A percentile compares a stretch with the other conserved stretches of the same genome.
Evolutionary conservation across 192 early-diverging fungal species (phyloP).

Genomic region (Geranomyces variabilis): DNA sequence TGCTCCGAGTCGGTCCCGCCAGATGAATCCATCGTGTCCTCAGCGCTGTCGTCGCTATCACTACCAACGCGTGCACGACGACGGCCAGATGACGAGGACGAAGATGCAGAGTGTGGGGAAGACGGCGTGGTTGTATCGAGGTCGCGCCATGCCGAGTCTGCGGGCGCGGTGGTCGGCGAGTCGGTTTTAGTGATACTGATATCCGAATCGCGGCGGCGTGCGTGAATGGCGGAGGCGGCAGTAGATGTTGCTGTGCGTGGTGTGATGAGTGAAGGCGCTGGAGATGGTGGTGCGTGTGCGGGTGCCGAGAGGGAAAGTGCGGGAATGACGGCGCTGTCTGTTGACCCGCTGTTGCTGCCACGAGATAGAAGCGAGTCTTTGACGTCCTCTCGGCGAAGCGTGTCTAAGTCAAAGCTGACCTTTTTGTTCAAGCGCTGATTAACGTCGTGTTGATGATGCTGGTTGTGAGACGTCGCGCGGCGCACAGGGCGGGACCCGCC

Average conservation of each 20-base stretch:
- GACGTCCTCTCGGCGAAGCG: constrained; percentile 20
- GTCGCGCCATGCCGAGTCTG: background rate
- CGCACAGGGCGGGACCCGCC: too few species aligned
- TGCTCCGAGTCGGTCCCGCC: background rate
- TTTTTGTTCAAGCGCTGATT: constrained; percentile 24
- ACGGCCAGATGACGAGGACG: background rate
- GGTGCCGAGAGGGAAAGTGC: background rate
- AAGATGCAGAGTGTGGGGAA: too few species aligned
- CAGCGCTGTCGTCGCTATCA: too few species aligned
- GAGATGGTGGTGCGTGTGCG: background rate
- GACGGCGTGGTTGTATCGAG: too few species aligned
- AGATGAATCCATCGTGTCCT: background rate
- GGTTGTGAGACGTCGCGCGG: too few species aligned
- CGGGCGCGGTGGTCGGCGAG: background rate
- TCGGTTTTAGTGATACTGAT: too few species aligned
- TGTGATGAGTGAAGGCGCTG: background rate
- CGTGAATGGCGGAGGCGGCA: background rate
- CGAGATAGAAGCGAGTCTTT: background rate
- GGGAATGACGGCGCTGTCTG: background rate
- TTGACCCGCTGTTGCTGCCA: background rate
- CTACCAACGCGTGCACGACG: background rate
- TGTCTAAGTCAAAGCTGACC: constrained; percentile 33
- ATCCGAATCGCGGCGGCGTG: background rate
- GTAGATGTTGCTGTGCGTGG: background rate
- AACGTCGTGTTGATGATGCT: too few species aligned